phyloP scores from a whole-genome alignment of 2,329 filamentous ascomycete genomes.

The Epichloe uncinata region DNA sequence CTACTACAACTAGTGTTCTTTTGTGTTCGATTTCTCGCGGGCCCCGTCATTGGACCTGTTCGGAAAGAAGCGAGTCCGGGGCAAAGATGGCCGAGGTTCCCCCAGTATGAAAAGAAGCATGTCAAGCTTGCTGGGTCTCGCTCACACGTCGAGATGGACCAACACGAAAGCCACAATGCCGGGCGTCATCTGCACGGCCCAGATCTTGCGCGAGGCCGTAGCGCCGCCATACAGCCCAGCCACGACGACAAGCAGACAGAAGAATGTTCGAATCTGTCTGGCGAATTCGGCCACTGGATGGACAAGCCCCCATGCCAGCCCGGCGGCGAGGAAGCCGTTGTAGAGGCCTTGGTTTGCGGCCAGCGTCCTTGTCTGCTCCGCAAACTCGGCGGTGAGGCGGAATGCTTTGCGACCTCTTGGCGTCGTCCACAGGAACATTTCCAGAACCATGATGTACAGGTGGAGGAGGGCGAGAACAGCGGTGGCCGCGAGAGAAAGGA shows the following conservation, averaged over 20 bases:
- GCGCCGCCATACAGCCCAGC: constrained; percentile 32
- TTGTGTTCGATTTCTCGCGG: too few relatives aligned
- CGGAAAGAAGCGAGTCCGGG: too few relatives aligned
- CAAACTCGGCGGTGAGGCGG: constrained; percentile 29
- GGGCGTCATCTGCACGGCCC: constrained; percentile 27
- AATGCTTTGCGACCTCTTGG: constrained; percentile 32
- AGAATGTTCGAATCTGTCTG: constrained; percentile 32
- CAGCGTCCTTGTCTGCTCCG: constrained; percentile 28
- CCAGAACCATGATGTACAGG: constrained; percentile 34
- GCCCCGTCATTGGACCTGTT: too few relatives aligned
- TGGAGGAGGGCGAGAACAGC: constrained; percentile 28
- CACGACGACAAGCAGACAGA: constrained; percentile 29
- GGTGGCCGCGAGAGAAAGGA: constrained; percentile 20
- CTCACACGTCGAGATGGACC: constrained; percentile 10
- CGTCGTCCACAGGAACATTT: constrained; percentile 37
- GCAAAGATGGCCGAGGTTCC: too few relatives aligned
- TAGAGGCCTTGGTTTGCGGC: constrained; percentile 40
- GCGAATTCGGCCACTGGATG: constrained; percentile 30
- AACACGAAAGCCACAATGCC: constrained; percentile 6
- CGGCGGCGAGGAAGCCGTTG: constrained; percentile 39
- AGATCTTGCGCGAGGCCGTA: constrained; percentile 27
- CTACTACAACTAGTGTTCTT: too few relatives aligned
- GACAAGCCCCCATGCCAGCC: constrained; percentile 31
- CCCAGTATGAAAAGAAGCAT: too few relatives aligned
- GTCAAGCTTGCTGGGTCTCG: too few relatives aligned